Conservation (phyloP, 139 green algal species). For the Chlamydomonas sphaeroides region DNA sequence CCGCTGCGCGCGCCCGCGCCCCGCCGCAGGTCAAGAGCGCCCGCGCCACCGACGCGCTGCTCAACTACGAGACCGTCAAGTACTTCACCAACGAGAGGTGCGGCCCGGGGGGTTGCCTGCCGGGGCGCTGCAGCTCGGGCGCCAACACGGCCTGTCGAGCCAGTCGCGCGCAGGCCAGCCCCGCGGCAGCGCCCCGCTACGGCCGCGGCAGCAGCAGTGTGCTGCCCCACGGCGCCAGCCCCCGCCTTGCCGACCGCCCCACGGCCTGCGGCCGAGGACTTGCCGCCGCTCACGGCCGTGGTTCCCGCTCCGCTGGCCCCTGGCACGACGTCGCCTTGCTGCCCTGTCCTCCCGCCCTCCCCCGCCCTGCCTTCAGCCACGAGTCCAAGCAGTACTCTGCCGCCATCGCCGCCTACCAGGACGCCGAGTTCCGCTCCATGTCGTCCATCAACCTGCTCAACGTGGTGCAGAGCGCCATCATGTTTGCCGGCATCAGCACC, state of each 20-base stretch:
- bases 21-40: conserved; percentile 62
- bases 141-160: too few relatives aligned
- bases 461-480: conserved; percentile 79
- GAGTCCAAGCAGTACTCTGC: conserved; percentile 68
- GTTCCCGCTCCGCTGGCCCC: too few relatives aligned
- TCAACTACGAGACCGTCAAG: conserved; percentile 92
- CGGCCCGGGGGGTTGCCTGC: too few relatives aligned
- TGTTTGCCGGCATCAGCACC: conserved; percentile 69
- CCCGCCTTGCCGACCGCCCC: too few relatives aligned
- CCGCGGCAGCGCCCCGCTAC: too few relatives aligned
- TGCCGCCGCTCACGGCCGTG: too few relatives aligned
- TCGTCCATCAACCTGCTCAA: conserved; percentile 82
- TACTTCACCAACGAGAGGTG: conserved; percentile 84
- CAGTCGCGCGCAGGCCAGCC: too few relatives aligned
- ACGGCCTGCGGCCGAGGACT: too few relatives aligned
- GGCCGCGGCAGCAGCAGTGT: too few relatives aligned
- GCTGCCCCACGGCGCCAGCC: too few relatives aligned
- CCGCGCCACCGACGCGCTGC: conserved; percentile 85
- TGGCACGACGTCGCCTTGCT: too few relatives aligned
- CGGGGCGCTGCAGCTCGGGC: too few relatives aligned
- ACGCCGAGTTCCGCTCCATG: conserved; percentile 60
- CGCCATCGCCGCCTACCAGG: conserved; percentile 84
- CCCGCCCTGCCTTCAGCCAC: conserved; percentile 12
- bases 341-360: not conserved
- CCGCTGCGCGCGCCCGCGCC: not conserved